Evolutionary conservation across 2,329 filamentous ascomycete genomes (phyloP), one percentile per base, ranked within the genome.

Genomic region (Diplodia sapinea): DNA sequence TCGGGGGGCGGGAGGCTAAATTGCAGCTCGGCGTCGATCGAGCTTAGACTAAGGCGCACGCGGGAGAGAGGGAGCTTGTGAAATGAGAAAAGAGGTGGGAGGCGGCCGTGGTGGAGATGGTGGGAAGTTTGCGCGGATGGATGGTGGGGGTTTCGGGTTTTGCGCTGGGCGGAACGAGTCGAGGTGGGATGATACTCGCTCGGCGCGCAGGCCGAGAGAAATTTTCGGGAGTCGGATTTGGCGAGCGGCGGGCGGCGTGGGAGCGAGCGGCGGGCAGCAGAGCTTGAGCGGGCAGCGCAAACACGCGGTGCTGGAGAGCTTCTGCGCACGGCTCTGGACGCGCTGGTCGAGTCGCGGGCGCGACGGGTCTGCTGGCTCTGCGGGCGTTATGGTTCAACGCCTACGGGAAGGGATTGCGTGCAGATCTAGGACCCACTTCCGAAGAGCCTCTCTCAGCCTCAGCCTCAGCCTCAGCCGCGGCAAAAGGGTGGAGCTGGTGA

Each of bases 211-310:
- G 57, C 66, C 57, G 66, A 63, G 47, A 64, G 59, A 68, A 68
- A 68, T 68, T 68, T 68, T 64, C 59, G 66, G 43, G 52, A 57
- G 51, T 47, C 64, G 64, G 64, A 66, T 66, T 66, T 66, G 55
- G 64, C 64, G 64, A 66, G 51, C 20, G 26, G 15, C 13, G 26
- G 47, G 47, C 29, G 61, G 47, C 29, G 61, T 15, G 49, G 49
- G 26, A 33, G 40, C 43, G 47, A 20, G 49, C 36, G 31, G 40
- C 36, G n/a, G 47, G 61, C 50, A 54, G 47, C 17, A 47, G 43
- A 47, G 43, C 43, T 47, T 6, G 9, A 20, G 43, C 43, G 43
- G 47, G 61, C 50, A 54, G 50, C 38, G 50, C 50, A 65, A 54
- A 40, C 62, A 55, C 62, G 51, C 50, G 54, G 43, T 47, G 43